A percentile compares a stretch with the other conserved stretches of the same genome.
phyloP scores from a whole-genome alignment of 1,284 basidiomycete genomes.

The Trametes pubescens region DNA sequence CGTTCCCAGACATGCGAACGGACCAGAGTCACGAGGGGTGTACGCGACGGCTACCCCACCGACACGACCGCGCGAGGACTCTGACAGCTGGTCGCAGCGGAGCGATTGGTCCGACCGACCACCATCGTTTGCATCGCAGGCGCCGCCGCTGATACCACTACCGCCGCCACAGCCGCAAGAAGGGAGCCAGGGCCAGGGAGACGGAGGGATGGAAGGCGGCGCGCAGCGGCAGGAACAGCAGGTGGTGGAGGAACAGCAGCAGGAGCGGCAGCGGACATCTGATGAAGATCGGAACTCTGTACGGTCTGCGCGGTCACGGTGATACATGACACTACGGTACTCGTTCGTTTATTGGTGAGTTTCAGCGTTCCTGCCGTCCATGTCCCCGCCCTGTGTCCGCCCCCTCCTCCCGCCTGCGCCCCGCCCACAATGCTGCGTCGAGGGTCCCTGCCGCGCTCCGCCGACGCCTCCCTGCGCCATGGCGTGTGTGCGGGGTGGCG shows the following conservation, averaged over 20 bases:
- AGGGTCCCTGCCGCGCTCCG: slow-evolving; percentile 13
- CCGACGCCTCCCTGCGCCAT: slow-evolving; percentile 17
- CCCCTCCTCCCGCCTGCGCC: background rate
- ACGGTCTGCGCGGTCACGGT: slow-evolving; percentile 27
- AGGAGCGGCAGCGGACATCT: slow-evolving; percentile 14
- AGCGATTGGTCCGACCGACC: slow-evolving; percentile 34
- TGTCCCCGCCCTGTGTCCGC: slow-evolving; percentile 5
- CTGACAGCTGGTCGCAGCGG: slow-evolving; percentile 27
- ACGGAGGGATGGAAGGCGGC: background rate
- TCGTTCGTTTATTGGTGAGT: slow-evolving; percentile 33
- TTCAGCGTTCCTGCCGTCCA: background rate
- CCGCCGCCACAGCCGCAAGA: slow-evolving; percentile 21
- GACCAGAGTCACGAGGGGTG: slow-evolving; percentile 31
- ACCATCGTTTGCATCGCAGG: slow-evolving; percentile 35
- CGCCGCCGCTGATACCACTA: slow-evolving; percentile 33
- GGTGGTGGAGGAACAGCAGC: slow-evolving; percentile 4
- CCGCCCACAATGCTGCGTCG: slow-evolving; percentile 10
- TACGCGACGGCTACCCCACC: slow-evolving; percentile 28
- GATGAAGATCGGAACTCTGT: slow-evolving; percentile 29
- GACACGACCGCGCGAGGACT: slow-evolving; percentile 28
- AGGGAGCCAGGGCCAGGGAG: slow-evolving; percentile 11
- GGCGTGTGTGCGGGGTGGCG: slow-evolving; percentile 16
- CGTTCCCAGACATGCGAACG: slow-evolving; percentile 29
- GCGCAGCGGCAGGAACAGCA: slow-evolving; percentile 12
- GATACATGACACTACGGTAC: slow-evolving; percentile 30